Conservation (phyloP, 2,329 filamentous ascomycete species). For the Alternaria gansuensis region DNA sequence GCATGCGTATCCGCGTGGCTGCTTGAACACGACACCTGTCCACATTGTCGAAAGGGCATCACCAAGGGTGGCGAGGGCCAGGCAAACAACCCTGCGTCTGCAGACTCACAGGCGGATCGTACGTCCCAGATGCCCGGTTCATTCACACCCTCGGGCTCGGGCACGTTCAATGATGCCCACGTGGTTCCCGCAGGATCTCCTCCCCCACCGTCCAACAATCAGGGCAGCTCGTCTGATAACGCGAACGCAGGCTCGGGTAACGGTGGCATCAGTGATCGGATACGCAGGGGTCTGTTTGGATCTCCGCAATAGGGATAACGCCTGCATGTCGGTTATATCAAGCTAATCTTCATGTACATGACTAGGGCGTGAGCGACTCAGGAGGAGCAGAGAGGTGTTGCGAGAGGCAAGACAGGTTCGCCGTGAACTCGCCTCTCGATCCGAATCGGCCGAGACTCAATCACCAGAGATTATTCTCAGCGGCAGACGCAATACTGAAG, state of each 20-base stretch:
- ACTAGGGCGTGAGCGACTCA: conserved; percentile 12
- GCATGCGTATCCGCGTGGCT: conserved; percentile 85
- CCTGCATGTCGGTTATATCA: conserved; percentile 17
- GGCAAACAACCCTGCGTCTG: conserved; percentile 21
- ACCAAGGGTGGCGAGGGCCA: conserved; percentile 47
- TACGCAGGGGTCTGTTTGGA: conserved; percentile 50
- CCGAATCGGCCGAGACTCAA: conserved; percentile 3
- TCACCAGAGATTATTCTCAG: conserved; percentile 4
- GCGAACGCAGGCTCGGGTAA: conserved; percentile 24
- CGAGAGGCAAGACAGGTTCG: conserved; percentile 6
- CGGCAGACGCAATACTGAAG: conserved; percentile 6
- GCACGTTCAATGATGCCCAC: conserved; percentile 35
- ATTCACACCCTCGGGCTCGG: conserved; percentile 34
- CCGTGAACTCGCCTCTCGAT: conserved; percentile 2
- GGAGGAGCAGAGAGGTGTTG: conserved; percentile 9
- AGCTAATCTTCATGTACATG: conserved; percentile 10
- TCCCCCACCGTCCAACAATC: conserved; percentile 13
- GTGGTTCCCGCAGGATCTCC: conserved; percentile 26
- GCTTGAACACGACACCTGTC: conserved; percentile 90
- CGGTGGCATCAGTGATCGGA: conserved; percentile 38
- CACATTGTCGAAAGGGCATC: conserved; percentile 73
- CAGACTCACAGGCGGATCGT: conserved; percentile 13
- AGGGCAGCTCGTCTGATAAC: conserved; percentile 20
- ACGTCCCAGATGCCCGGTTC: conserved; percentile 43
- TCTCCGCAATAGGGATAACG: conserved; percentile 26